Base-by-base conservation (phyloP, 2,329 filamentous ascomycete genomes). In the Penicillium crustosum region DNA sequence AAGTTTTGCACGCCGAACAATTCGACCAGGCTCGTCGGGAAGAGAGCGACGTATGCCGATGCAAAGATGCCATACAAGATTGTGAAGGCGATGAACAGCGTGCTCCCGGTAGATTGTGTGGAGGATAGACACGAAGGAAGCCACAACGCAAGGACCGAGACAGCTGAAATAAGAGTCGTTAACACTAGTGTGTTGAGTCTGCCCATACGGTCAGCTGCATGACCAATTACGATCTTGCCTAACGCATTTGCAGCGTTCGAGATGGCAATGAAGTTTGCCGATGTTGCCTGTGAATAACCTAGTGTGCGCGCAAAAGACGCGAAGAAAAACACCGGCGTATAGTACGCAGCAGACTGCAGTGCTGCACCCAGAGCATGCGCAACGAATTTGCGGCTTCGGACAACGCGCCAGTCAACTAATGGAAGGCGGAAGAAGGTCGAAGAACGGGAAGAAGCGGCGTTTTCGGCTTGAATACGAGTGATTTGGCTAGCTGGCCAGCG, bases 231-330 rank as follows among this genome's bases (percentile, higher is more conserved):
- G 4, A 78, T 70, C 53, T 75, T 74, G 2, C 74, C 74, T 5
- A 73, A 57, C 2, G 74, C 74, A 57, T 76, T 77, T 8, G 73
- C 70, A 0, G 74, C 74, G 49, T 78, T 78, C 27, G 72, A 75
- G 4, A 77, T 63, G 5, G 75, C 68, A 36, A 77, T 75, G 17
- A 78, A 71, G 21, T 72, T 77, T 0, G 75, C 74, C 0, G 72
- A 75, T 12, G 70, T 70, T 1, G 66, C 63, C 13, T 66, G 65
- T 23, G 66, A 70, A 13, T 77, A 78, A 6, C 75, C 76, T 31
- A 77, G 58, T 2, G 73, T 73, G 15, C 69, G 68, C 2, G 75
- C 74, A 57, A 74, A 78, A 6, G 73, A 68, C 0, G 76, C 70
- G 17, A 76, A 68, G 58, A 77, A 77, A 35, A 72, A 77, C 4